Evolutionary conservation across 2,329 filamentous ascomycete species (phyloP).

Genomic region (Apiospora hydei): DNA sequence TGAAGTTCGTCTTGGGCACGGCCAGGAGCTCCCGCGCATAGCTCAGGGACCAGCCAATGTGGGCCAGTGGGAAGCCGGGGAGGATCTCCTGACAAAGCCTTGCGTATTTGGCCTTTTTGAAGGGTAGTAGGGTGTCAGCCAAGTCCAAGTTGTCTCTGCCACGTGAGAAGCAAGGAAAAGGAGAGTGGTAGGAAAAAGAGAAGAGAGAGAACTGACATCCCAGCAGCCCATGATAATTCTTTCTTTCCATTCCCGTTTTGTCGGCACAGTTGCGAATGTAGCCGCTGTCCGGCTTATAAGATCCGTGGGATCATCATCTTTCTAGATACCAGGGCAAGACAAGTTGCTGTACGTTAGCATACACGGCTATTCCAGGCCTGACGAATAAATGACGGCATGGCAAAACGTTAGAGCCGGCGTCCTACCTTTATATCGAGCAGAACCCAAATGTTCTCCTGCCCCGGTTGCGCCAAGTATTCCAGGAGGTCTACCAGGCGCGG

Average conservation of each 20-base stretch:
- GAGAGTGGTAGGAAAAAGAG: conserved; percentile 17
- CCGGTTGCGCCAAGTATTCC: conserved; percentile 71
- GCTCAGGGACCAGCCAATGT: conserved; percentile 70
- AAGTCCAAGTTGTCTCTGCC: background rate
- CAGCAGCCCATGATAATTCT: conserved; percentile 84
- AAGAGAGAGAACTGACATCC: conserved; percentile 60
- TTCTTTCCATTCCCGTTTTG: conserved; percentile 68
- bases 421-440: conserved; percentile 86
- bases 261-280: conserved; percentile 63
- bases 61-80: conserved; percentile 68
- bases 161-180: conserved; percentile 21
- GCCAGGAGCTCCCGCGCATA: conserved; percentile 77
- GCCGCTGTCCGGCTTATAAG: conserved; percentile 75
- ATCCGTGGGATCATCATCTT: conserved; percentile 72
- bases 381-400: background rate
- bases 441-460: conserved; percentile 75
- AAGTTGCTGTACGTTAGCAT: background rate
- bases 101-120: conserved; percentile 68
- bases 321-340: conserved; percentile 48
- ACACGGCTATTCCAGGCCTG: background rate
- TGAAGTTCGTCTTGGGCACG: conserved; percentile 76
- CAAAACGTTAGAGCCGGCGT: background rate
- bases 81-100: conserved; percentile 67
- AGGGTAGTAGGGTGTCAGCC: background rate
- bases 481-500: conserved; percentile 78